Evolutionary conservation across 331 rosid species (phyloP), one percentile per base, ranked within the genome.

Genomic region (Quercus lobata): DNA sequence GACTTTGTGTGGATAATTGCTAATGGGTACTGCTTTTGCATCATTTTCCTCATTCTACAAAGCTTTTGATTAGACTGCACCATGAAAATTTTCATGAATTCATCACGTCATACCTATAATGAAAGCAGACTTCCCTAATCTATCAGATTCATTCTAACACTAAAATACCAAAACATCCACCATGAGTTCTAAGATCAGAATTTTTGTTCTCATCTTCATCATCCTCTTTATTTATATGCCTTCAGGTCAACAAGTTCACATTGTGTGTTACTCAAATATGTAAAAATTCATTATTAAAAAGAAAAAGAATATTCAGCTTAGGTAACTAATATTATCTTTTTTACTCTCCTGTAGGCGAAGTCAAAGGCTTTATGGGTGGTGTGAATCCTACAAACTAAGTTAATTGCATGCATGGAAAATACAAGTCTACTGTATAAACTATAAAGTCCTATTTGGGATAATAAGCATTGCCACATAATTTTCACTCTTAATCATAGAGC

Each of bases 191-290:
- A 72, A 7, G 56, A 44, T 71, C 74, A 79, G 57, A 75, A 27
- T 54, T 27, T 52, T 21, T 84, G 25, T 12, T 78, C 52, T 86
- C 76, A 54, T 87, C 84, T 78, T 91, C 66, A 73, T 80, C 83
- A 62, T 86, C 62, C 57, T 80, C 79, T 76, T 79, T 57, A 21
- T 76, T 76, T 84, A 58, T 75, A 68, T 86, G 86, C 84, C 78
- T 84, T 78, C 91, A 80, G 91, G 91, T 89, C 61, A 89, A 78
- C 63, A 68, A 11, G 76, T 78, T 71, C 54, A 15, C 2, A 0
- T 34, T 27, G 66, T 53, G 66, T 53, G n/a, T 18, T 53, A 55
- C 10, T 6, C 12, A 56, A 19, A 11, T 46, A 32, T 74, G 46
- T 57, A n/a, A 57, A n/a, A 22, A 2, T 41, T 41, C 49, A 41